Percentiles rank a stretch among this genome's conserved stretches.
These are phyloP conservation scores for Colletotrichum liaoningense DNA, from an alignment of 2,329 filamentous ascomycete species.

Conservation along the genomic window DNA sequence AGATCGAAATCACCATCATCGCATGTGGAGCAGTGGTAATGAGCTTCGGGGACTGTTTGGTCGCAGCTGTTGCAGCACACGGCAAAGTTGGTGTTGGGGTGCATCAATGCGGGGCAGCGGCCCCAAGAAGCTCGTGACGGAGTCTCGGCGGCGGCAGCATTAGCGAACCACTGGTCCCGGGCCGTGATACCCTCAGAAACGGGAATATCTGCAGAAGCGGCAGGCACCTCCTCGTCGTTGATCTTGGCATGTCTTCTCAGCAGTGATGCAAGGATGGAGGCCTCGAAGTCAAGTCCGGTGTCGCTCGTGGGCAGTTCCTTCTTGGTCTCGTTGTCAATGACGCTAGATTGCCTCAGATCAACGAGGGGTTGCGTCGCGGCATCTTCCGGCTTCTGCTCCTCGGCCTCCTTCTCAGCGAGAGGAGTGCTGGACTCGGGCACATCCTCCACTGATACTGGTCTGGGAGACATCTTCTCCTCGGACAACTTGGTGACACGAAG, in stretches of 20 bases:
- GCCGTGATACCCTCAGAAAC: constrained; percentile 41
- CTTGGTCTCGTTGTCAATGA: constrained; percentile 17
- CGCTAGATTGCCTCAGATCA: constrained; percentile 41
- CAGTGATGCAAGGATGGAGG: constrained; percentile 36
- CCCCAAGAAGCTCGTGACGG: constrained; percentile 13
- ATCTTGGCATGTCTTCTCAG: constrained; percentile 35
- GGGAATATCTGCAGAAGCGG: constrained; percentile 37
- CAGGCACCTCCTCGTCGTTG: constrained; percentile 16
- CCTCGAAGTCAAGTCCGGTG: constrained; percentile 36
- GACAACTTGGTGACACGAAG: constrained; percentile 71
- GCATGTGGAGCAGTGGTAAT: constrained; percentile 96
- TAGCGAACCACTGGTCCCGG: constrained; percentile 47
- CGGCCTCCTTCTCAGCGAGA: constrained; percentile 38
- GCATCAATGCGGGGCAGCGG: constrained; percentile 29
- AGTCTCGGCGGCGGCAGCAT: constrained; percentile 30
- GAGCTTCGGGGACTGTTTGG: constrained; percentile 78
- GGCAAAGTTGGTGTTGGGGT: constrained; percentile 68
- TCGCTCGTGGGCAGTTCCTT: constrained; percentile 32
- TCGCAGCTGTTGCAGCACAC: constrained; percentile 97
- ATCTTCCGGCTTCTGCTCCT: constrained; percentile 16
- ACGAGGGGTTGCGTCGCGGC: constrained; percentile 19
- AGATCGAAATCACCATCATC: constrained; percentile 95
- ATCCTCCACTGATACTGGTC: constrained; percentile 64
- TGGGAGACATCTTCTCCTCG: constrained; percentile 48
- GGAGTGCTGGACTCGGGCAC: constrained; percentile 50